Evolutionary conservation across 176 grass and related monocot genomes (phyloP).

Genomic region (Carex pumila): DNA sequence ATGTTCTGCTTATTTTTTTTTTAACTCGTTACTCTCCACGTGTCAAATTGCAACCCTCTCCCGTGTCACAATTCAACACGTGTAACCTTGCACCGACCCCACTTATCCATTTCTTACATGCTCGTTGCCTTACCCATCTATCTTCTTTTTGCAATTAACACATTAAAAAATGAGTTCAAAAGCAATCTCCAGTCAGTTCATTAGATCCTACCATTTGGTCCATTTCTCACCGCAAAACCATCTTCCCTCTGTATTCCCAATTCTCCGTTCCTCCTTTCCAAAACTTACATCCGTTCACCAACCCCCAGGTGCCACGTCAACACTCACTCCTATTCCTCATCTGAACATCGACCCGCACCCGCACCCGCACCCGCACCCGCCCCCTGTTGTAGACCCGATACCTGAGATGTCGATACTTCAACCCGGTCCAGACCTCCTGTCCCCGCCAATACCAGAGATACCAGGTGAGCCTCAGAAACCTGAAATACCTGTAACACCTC

Average conservation of each 20-base stretch:
- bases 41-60: not conserved
- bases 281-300: not conserved
- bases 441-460: conserved; percentile 39
- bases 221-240: not conserved
- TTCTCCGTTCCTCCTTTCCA: not conserved
- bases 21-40: not conserved
- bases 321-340: not conserved
- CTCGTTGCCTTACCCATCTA: not conserved
- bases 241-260: not conserved
- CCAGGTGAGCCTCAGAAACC: conserved; percentile 34
- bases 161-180: not conserved
- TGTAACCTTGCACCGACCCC: not conserved
- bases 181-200: not conserved
- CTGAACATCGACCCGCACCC: conserved; percentile 35
- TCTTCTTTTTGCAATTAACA: not conserved
- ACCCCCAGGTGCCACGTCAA: not conserved
- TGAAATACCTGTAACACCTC: conserved; percentile 22
- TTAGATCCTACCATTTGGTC: not conserved
- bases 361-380: no score
- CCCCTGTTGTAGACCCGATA: conserved; percentile 38
- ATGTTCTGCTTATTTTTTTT: no score
- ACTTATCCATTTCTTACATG: not conserved
- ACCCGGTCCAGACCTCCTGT: conserved; percentile 14
- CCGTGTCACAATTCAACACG: not conserved
- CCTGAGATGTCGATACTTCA: conserved; percentile 28